phyloP scores from a whole-genome alignment of 768 basidiomycete genomes.

The Lactifluus subvellereus region DNA sequence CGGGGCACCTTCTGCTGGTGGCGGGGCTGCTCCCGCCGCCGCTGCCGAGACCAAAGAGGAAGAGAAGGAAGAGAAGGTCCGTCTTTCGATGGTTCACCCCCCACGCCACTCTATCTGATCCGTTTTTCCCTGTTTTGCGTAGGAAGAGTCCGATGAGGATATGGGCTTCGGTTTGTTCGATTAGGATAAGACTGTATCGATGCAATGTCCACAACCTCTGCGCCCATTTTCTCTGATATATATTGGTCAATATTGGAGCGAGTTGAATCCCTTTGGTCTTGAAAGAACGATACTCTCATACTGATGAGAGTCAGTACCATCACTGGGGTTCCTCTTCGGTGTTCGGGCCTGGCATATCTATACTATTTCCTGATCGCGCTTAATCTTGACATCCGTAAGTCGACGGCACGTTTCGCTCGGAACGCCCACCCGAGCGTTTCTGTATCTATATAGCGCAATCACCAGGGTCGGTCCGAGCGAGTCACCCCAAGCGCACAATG shows the following conservation, averaged over 20 bases:
- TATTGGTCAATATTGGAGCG: background rate
- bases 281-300: background rate
- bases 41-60: slow-evolving; percentile 74
- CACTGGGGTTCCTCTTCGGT: background rate
- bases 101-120: background rate
- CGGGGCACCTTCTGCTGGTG: slow-evolving; percentile 47
- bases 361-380: background rate
- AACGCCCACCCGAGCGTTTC: background rate
- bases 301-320: background rate
- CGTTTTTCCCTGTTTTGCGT: slow-evolving; percentile 14
- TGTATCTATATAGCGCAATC: background rate
- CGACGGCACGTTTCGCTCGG: background rate
- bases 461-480: background rate
- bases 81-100: slow-evolving; percentile 26
- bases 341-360: background rate
- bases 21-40: slow-evolving; percentile 53
- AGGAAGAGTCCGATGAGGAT: slow-evolving; percentile 96
- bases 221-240: background rate
- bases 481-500: background rate
- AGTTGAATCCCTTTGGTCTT: background rate
- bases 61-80: slow-evolving; percentile 81
- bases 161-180: slow-evolving; percentile 99
- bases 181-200: slow-evolving; percentile 39
- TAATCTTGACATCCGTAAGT: background rate
- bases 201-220: background rate